These are phyloP conservation scores for Fusarium annulatum DNA, from an alignment of 2,329 filamentous ascomycete species.

Conservation along the genomic window DNA sequence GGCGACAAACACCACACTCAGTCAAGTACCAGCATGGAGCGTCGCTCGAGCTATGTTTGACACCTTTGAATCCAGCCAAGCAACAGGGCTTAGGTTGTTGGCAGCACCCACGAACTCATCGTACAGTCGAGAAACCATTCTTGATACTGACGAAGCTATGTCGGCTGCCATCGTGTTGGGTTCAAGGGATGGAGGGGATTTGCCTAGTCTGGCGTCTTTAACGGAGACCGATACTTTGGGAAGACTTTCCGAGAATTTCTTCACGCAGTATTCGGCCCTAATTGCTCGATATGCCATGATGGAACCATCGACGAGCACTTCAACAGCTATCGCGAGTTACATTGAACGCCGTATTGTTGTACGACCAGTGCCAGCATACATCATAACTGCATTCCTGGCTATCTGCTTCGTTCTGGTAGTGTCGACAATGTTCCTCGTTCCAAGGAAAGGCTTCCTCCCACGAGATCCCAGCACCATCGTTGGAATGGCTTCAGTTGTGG, in stretches of 20 bases:
- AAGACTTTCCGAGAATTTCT: constrained; percentile 47
- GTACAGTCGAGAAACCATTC: constrained; percentile 39
- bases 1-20: constrained; percentile 31
- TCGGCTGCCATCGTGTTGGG: constrained; percentile 48
- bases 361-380: constrained; percentile 46
- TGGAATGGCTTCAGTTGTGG: constrained; percentile 50
- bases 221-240: constrained; percentile 41
- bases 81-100: constrained; percentile 1
- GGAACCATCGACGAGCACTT: constrained; percentile 31
- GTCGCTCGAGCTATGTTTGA: constrained; percentile 37
- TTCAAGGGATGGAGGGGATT: constrained; percentile 30
- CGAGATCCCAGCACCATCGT: constrained; percentile 50
- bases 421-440: constrained; percentile 35
- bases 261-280: constrained; percentile 49
- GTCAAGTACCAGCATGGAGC: constrained; percentile 35
- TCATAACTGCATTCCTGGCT: constrained; percentile 46
- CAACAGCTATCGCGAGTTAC: constrained; percentile 41
- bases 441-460: constrained; percentile 50
- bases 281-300: constrained; percentile 48
- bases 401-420: constrained; percentile 42
- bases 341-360: constrained; percentile 48
- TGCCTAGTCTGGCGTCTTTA: constrained; percentile 40
- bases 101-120: constrained; percentile 10
- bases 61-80: constrained; percentile 21
- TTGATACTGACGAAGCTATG: constrained; percentile 50